Percentiles rank a stretch among this genome's conserved stretches.
phyloP scores from a whole-genome alignment of 108 stramenopile species.

The Pseudonitzschia delicatissima region DNA sequence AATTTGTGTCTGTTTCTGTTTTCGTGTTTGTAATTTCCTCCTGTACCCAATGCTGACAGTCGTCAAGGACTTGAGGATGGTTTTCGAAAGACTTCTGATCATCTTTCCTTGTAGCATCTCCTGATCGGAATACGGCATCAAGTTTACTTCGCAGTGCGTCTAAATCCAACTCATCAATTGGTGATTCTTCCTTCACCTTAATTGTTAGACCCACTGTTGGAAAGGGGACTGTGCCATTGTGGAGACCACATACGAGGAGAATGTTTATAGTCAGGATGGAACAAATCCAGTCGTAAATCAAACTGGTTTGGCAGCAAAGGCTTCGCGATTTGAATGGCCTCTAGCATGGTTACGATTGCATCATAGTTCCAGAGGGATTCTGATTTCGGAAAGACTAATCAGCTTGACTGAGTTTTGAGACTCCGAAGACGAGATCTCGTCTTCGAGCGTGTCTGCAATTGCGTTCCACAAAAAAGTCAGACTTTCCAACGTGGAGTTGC shows the following conservation, averaged over 20 bases:
- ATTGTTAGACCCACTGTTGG: slow-evolving; percentile 28
- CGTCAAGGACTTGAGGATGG: background rate
- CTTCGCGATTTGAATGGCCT: slow-evolving; percentile 19
- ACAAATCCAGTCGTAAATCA: slow-evolving; percentile 19
- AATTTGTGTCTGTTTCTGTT: slow-evolving; percentile 1
- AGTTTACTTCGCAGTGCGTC: slow-evolving; percentile 12
- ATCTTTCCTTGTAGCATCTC: slow-evolving; percentile 12
- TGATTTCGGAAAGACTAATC: slow-evolving; percentile 22
- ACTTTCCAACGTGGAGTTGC: slow-evolving; percentile 3
- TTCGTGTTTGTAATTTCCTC: background rate
- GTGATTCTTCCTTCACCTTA: background rate
- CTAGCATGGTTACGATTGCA: slow-evolving; percentile 20
- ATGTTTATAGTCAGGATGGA: slow-evolving; percentile 36
- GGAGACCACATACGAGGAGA: slow-evolving; percentile 38
- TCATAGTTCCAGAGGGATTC: slow-evolving; percentile 24
- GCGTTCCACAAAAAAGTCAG: slow-evolving; percentile 21
- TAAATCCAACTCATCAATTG: slow-evolving; percentile 6
- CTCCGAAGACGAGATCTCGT: background rate
- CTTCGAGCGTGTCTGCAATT: slow-evolving; percentile 10
- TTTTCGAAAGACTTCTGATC: background rate
- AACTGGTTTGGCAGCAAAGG: slow-evolving; percentile 18
- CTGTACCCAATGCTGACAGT: slow-evolving; percentile 9
- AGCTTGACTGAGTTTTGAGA: slow-evolving; percentile 9
- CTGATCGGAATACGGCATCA: slow-evolving; percentile 13
- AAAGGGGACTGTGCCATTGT: slow-evolving; percentile 36